Conservation (phyloP, 2,329 filamentous ascomycete species). For the Ramularia collo-cygni region DNA sequence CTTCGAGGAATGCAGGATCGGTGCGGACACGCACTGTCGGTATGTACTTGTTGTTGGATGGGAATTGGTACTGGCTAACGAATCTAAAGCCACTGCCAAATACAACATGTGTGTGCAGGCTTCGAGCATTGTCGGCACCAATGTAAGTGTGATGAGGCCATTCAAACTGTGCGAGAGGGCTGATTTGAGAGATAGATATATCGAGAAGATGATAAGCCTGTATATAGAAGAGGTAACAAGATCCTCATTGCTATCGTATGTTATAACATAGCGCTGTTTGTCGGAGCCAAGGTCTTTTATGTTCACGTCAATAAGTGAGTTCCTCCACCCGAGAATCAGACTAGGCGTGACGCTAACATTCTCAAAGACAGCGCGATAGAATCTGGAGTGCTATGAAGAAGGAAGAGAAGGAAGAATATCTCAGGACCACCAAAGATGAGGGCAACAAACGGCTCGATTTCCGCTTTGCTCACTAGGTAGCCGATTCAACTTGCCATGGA, state of each 20-base stretch:
- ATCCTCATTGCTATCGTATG: constrained; percentile 46
- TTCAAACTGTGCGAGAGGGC: too few relatives aligned
- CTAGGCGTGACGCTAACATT: background rate
- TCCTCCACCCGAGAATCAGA: background rate
- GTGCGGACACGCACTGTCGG: constrained; percentile 57
- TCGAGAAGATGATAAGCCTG: constrained; percentile 47
- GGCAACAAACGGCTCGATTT: constrained; percentile 38
- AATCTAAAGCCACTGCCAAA: constrained; percentile 40
- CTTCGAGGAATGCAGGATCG: constrained; percentile 55
- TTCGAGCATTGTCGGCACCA: constrained; percentile 31
- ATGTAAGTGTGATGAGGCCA: too few relatives aligned
- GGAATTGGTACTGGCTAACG: too few relatives aligned
- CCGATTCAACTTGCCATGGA: too few relatives aligned
- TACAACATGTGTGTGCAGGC: constrained; percentile 50
- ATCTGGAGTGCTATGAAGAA: constrained; percentile 45
- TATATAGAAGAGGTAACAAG: constrained; percentile 50
- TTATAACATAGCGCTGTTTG: constrained; percentile 45
- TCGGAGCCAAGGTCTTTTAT: constrained; percentile 49
- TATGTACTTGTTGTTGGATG: too few relatives aligned
- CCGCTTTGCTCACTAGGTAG: constrained; percentile 29
- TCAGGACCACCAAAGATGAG: constrained; percentile 33
- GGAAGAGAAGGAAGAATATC: constrained; percentile 45
- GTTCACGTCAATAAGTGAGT: constrained; percentile 40
- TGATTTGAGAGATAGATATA: constrained; percentile 38
- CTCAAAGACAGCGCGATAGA: constrained; percentile 24